A percentile compares a stretch with the other conserved stretches of the same genome.
Evolutionary conservation across 164 flowering plant genomes (phyloP).

Genomic region (Vitis vinifera): ASM3070453v1 NC_081821.1:3504001-3504500

Average conservation of each 20-base stretch:
- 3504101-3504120: too few relatives aligned
- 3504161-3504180: too few relatives aligned
- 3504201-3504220: not conserved
- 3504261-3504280: not conserved
- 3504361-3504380: slow-evolving; percentile 15
- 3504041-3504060: too few relatives aligned
- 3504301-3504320: not conserved
- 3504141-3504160: too few relatives aligned
- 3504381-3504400: slow-evolving; percentile 58
- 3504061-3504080: too few relatives aligned
- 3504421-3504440: slow-evolving; percentile 60
- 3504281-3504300: not conserved
- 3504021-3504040: too few relatives aligned
- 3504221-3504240: not conserved
- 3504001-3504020: too few relatives aligned
- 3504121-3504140: too few relatives aligned
- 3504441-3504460: slow-evolving; percentile 95
- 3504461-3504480: slow-evolving; percentile 69
- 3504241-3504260: too few relatives aligned
- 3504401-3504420: slow-evolving; percentile 93
- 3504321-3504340: slow-evolving; percentile 1
- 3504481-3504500: slow-evolving; percentile 23
- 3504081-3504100: too few relatives aligned
- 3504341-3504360: not conserved
- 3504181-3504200: too few relatives aligned